phyloP scores from a whole-genome alignment of 345 rosid species.

The Rhodamnia rubescens region DNA sequence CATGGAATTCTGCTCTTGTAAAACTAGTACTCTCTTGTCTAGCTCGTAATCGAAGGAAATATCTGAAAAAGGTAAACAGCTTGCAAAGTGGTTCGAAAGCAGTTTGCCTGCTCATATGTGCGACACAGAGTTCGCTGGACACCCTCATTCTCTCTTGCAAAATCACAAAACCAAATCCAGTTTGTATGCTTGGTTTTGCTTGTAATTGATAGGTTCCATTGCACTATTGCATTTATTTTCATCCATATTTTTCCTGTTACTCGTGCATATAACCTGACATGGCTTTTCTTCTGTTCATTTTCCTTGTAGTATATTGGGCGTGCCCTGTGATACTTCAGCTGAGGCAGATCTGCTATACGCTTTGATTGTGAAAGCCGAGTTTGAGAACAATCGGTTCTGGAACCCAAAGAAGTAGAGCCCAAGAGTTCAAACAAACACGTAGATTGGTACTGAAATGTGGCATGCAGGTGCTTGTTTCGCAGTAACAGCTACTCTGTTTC shows the following conservation, averaged over 20 bases:
- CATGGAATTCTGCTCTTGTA: neutral
- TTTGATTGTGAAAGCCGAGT: constrained; percentile 64
- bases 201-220: neutral
- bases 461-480: neutral
- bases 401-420: constrained; percentile 76
- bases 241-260: neutral
- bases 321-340: constrained; percentile 64
- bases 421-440: constrained; percentile 48
- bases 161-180: neutral
- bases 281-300: neutral
- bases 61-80: neutral
- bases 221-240: no score
- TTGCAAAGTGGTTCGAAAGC: no score
- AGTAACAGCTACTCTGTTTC: no score
- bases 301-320: constrained; percentile 39
- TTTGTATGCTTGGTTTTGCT: neutral
- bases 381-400: constrained; percentile 65
- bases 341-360: constrained; percentile 74
- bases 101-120: neutral
- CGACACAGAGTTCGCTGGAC: neutral
- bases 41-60: neutral
- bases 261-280: neutral
- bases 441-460: constrained; percentile 34
- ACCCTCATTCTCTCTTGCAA: neutral
- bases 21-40: neutral